Base-by-base conservation (phyloP, 257 asterid species). In the Capsicum pubescens region DNA sequence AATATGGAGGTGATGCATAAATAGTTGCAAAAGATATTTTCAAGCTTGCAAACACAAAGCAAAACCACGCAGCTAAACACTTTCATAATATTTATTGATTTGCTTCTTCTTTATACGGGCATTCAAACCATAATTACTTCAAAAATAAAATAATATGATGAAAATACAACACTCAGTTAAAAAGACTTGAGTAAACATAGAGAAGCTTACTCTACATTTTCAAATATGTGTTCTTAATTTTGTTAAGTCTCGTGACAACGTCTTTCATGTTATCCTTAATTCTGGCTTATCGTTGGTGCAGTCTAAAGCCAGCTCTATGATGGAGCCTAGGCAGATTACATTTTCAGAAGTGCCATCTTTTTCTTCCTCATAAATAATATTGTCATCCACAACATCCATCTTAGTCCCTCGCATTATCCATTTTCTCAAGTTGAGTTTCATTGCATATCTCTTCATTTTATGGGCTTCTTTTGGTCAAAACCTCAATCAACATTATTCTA, bases 391-490 rank as follows among this genome's bases (percentile, higher is more conserved):
- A 70, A 70, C 32, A 9, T 70, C 56, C 57, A 70, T 17, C 56
- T 9, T 44, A 42, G 56, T 70, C 19, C 16, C 11, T 59, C 19
- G 79, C 10, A 46, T 84, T 15, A 84, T 86, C 89, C 87, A 89
- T 8, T 82, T 26, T 39, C 84, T 85, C 46, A 85, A 26, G 32
- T 26, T 26, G 32, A 26, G 32, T 26, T 26, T 26, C 32, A 26
- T 26, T 26, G 32, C 32, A 26, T 26, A 26, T 26, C 32, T 26
- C 32, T 26, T 26, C 2, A 26, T 26, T 26, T 26, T 26, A 26
- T 26, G 32, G 32, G 32, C 32, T 26, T 26, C 32, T 26, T 26
- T 26, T 26, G 32, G 32, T 26, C 32, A 26, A 26, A 26, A 26
- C 32, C 32, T 26, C 32, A 1, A 26, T 26, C 32, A 26, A 26